Percentiles rank a stretch among this genome's conserved stretches.
Conservation (phyloP, 306 rosid species). For the Biancaea sappan region DNA sequence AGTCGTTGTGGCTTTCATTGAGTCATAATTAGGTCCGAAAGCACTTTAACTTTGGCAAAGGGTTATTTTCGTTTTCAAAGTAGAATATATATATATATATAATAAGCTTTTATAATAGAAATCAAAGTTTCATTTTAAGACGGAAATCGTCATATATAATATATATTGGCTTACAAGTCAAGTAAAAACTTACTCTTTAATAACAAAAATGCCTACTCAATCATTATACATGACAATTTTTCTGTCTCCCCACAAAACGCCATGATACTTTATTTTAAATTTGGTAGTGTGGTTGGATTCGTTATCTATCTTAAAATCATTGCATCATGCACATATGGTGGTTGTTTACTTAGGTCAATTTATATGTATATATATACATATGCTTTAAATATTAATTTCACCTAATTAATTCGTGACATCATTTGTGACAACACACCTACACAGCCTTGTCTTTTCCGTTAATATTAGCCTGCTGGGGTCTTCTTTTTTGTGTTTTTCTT, state of each 20-base stretch:
- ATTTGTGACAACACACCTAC: neutral
- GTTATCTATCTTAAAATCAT: slow-evolving; percentile 12
- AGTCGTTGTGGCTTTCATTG: neutral
- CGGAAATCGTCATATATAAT: neutral
- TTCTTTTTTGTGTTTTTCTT: neutral
- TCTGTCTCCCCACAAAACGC: neutral
- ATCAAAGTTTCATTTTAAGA: too few relatives aligned
- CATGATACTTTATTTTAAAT: neutral
- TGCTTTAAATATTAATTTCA: neutral
- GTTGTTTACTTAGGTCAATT: neutral
- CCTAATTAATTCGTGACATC: neutral
- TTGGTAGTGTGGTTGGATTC: neutral
- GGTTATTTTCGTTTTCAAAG: too few relatives aligned
- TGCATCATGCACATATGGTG: too few relatives aligned
- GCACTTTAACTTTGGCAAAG: neutral
- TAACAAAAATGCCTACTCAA: neutral
- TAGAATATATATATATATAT: too few relatives aligned
- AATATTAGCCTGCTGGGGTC: neutral
- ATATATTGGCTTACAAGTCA: slow-evolving; percentile 24
- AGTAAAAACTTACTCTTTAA: neutral
- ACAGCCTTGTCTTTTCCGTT: neutral
- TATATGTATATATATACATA: too few relatives aligned
- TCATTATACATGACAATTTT: neutral
- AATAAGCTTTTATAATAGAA: too few relatives aligned
- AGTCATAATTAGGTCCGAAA: neutral